A percentile compares a stretch with the other conserved stretches of the same genome.
Conservation (phyloP, 2,329 filamentous ascomycete species). For the Colletotrichum noveboracense region DNA sequence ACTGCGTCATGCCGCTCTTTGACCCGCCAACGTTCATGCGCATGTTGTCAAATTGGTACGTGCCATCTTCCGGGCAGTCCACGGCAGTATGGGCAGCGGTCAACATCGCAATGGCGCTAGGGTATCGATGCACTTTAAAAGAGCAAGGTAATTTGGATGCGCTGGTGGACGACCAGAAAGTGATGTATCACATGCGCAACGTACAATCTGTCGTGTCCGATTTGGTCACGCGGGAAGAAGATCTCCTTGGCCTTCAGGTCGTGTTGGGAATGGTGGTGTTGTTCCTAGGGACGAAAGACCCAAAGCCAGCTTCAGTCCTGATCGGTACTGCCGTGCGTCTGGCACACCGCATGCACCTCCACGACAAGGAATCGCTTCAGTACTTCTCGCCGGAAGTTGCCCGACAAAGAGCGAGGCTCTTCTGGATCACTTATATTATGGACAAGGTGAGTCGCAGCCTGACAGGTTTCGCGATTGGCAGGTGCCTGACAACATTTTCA, state of each 20-base stretch:
- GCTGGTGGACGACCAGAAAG: conserved; percentile 15
- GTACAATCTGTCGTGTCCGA: conserved; percentile 43
- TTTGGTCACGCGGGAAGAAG: conserved; percentile 40
- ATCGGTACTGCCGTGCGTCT: conserved; percentile 43
- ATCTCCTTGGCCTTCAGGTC: conserved; percentile 43
- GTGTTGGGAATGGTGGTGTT: conserved; percentile 42
- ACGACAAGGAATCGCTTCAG: conserved; percentile 30
- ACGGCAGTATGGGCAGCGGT: conserved; percentile 39
- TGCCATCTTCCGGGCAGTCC: conserved; percentile 19
- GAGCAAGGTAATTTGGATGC: conserved; percentile 25
- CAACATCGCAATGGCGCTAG: conserved; percentile 43
- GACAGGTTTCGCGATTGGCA: accelerated
- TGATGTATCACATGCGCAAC: conserved; percentile 37
- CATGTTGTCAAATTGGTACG: conserved; percentile 40
- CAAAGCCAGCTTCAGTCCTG: conserved; percentile 40
- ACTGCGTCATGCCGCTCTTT: conserved; percentile 42
- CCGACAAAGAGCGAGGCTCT: conserved; percentile 40
- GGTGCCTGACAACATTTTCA: background rate
- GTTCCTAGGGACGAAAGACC: conserved; percentile 41
- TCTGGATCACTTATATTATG: conserved; percentile 46
- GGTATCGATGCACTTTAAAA: conserved; percentile 28
- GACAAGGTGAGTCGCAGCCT: conserved; percentile 37
- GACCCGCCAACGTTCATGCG: conserved; percentile 39
- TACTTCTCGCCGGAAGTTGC: conserved; percentile 32
- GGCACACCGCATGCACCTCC: conserved; percentile 39